These are phyloP conservation scores for Sarcodon sp. DNA, from an alignment of 768 basidiomycete species.

Conservation along the genomic window DNA sequence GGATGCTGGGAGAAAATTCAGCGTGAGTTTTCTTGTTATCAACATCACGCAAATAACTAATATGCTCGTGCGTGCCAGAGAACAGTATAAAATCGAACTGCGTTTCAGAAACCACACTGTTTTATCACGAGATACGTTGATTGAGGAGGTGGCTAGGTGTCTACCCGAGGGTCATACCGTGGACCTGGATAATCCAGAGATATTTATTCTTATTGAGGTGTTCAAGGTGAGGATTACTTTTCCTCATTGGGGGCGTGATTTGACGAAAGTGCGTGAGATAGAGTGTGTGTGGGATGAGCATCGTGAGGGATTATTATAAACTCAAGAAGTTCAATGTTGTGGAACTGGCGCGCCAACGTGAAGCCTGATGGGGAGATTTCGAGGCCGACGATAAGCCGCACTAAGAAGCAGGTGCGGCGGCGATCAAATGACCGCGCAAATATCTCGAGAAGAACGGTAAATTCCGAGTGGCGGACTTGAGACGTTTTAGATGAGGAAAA, in stretches of 20 bases:
- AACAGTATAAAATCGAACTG: constrained; percentile 73
- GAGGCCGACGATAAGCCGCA: no score
- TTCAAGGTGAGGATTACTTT: constrained; percentile 49
- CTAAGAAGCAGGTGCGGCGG: no score
- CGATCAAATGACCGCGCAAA: no score
- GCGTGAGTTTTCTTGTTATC: constrained; percentile 21
- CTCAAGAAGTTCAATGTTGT: constrained; percentile 71
- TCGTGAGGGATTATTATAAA: constrained; percentile 61
- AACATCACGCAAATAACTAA: background rate
- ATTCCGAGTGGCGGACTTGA: no score
- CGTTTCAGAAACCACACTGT: constrained; percentile 69
- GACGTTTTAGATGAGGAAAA: no score
- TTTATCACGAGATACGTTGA: constrained; percentile 41
- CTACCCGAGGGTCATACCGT: constrained; percentile 60
- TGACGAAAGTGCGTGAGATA: constrained; percentile 13
- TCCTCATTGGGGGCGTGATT: background rate
- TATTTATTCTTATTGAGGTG: constrained; percentile 70
- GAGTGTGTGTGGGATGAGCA: constrained; percentile 66
- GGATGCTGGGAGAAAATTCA: constrained; percentile 30
- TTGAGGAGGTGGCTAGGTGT: constrained; percentile 57
- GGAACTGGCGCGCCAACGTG: constrained; percentile 37
- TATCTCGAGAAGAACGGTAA: no score
- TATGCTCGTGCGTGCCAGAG: background rate
- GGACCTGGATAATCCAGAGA: constrained; percentile 50
- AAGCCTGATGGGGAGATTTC: constrained; percentile 5